phyloP scores from a whole-genome alignment of 257 asterid species.

The Gynochthodes officinalis region DNA sequence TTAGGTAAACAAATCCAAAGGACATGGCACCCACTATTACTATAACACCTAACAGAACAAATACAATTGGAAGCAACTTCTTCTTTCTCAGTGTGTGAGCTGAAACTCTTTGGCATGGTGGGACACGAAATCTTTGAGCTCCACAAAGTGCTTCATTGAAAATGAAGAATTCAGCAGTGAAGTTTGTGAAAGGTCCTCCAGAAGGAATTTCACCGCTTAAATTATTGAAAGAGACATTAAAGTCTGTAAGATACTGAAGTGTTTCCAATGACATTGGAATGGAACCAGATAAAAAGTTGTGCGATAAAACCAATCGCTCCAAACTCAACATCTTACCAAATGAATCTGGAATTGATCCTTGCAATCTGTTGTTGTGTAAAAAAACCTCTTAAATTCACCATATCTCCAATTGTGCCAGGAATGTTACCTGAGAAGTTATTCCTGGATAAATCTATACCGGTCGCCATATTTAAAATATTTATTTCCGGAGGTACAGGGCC shows the following conservation, averaged over 20 bases:
- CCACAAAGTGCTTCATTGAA: background rate
- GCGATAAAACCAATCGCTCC: background rate
- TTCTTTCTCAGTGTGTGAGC: background rate
- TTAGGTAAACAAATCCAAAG: background rate
- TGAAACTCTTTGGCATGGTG: background rate
- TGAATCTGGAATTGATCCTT: constrained; percentile 2
- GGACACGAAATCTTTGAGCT: background rate
- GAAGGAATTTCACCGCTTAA: background rate
- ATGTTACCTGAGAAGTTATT: constrained; percentile 14
- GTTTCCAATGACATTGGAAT: background rate
- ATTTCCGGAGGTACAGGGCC: constrained; percentile 9
- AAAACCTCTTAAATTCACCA: background rate
- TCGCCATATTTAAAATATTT: background rate
- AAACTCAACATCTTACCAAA: background rate
- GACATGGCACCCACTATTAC: background rate
- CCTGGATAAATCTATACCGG: background rate
- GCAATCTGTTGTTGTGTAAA: background rate
- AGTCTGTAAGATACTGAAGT: background rate
- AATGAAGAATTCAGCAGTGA: background rate
- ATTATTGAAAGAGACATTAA: background rate
- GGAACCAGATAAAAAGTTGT: background rate
- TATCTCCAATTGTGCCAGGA: constrained; percentile 10
- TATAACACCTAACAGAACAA: background rate
- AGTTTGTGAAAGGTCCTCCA: background rate
- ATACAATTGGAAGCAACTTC: background rate